Conservation (phyloP, 352 stramenopile genomes). For the Globisporangium takayamanum region DNA sequence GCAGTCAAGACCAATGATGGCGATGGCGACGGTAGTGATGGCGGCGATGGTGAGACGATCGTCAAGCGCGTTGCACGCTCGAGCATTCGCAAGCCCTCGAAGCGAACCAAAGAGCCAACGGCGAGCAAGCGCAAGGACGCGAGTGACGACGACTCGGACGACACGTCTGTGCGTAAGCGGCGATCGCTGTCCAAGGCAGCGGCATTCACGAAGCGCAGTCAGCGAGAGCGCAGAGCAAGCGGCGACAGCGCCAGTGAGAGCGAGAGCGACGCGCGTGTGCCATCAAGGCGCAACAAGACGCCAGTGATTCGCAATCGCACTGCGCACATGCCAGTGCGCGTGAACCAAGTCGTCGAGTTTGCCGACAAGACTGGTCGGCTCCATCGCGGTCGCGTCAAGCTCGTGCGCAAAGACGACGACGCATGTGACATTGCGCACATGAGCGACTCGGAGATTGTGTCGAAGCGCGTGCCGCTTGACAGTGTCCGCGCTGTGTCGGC, state of each 20-base stretch:
- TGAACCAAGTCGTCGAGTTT: slow-evolving; percentile 56
- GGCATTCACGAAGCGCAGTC: no score
- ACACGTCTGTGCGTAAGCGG: slow-evolving; percentile 19
- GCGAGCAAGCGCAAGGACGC: slow-evolving; percentile 12
- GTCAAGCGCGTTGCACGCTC: slow-evolving; percentile 23
- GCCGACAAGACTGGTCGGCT: slow-evolving; percentile 34
- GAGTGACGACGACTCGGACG: not conserved
- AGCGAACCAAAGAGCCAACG: slow-evolving; percentile 8
- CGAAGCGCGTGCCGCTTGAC: slow-evolving; percentile 35
- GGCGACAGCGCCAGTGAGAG: slow-evolving; percentile 7
- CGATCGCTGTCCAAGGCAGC: slow-evolving; percentile 12
- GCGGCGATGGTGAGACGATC: slow-evolving; percentile 11
- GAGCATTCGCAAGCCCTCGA: slow-evolving; percentile 17
- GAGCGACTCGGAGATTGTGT: slow-evolving; percentile 38
- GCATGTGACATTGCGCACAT: slow-evolving; percentile 60
- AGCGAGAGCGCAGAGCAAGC: slow-evolving; percentile 14
- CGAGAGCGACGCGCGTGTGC: not conserved
- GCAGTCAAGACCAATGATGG: slow-evolving; percentile 35
- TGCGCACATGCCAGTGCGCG: slow-evolving; percentile 21
- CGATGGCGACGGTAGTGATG: slow-evolving; percentile 1
- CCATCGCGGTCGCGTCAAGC: slow-evolving; percentile 40
- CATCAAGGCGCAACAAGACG: not conserved
- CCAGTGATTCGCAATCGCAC: not conserved
- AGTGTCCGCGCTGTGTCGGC: slow-evolving; percentile 23
- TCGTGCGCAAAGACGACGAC: slow-evolving; percentile 32